Evolutionary conservation across 257 asterid genomes (phyloP), one percentile per base, ranked within the genome.

Genomic region (Paraleonurus japonicus): DNA sequence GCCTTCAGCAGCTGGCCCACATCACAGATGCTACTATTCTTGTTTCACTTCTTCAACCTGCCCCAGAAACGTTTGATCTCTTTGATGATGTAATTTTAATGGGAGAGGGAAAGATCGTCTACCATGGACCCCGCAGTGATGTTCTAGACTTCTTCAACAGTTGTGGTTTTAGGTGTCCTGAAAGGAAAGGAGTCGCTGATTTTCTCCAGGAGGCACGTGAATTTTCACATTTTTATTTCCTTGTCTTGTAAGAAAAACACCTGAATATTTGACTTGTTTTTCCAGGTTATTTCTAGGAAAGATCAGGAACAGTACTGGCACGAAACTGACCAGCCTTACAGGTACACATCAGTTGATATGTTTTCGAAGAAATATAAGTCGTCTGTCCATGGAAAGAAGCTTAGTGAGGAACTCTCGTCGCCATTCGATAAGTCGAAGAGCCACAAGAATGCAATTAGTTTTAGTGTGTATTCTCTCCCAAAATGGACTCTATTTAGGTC

Each of bases 181-280:
- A 82, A 63, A 84, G 91, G 72, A 85, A 85, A 79, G 91, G 95
- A 70, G 89, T 84, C 13, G 88, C 88, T 41, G 91, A 88, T 64
- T 88, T 88, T 70, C 80, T 88, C 66, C 95, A 84, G 73, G 88
- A 85, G 83, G 94, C 68, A 77, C 71, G 70, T 53, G 2, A 32
- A 20, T 53, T 17, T 3, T 33, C 24, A 7, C 8, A 27, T 51
- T n/a, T 60, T 63, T 15, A 51, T 45, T 43, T 27, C 43, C 16
- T 48, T 54, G 8, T 19, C 64, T 26, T 23, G 15, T 24, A 51
- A 59, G 45, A 47, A 47, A 33, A 28, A 15, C 26, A 41, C 22
- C 45, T 27, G 6, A 37, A 28, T 45, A 15, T 8, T 63, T 50
- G 19, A 47, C 5, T 75, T 16, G 41, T 51, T 65, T 64, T 71